Percentiles rank a stretch among this genome's conserved stretches.
phyloP scores from a whole-genome alignment of 2,329 filamentous ascomycete genomes.

The Curvularia spicifera region DNA sequence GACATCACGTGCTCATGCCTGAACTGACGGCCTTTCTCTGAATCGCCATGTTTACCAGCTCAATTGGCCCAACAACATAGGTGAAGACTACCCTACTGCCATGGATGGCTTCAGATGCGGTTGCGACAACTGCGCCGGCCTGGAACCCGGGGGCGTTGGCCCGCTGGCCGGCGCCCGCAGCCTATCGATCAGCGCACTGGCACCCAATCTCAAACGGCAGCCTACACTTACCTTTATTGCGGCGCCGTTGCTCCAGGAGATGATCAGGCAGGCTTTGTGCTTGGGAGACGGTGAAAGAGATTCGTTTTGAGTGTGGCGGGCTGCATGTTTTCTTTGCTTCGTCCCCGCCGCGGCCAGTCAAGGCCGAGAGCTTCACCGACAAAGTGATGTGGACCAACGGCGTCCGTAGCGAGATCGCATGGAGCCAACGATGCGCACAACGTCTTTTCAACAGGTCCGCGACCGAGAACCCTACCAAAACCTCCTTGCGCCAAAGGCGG shows the following conservation, averaged over 20 bases:
- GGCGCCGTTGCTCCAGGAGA: conserved; percentile 25
- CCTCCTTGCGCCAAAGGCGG: conserved; percentile 40
- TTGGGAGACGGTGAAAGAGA: conserved; percentile 15
- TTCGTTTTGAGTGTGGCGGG: conserved; percentile 19
- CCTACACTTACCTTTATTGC: conserved; percentile 21
- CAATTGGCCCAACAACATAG: conserved; percentile 27
- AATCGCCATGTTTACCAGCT: conserved; percentile 23
- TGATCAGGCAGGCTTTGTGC: conserved; percentile 11
- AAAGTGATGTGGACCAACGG: conserved; percentile 32
- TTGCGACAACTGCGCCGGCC: conserved; percentile 25
- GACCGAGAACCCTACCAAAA: conserved; percentile 26
- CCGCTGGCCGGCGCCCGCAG: conserved; percentile 34
- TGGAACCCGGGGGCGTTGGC: conserved; percentile 20
- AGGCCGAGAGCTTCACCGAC: conserved; percentile 44
- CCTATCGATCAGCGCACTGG: conserved; percentile 37
- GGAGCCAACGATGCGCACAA: conserved; percentile 25
- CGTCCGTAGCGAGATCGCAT: conserved; percentile 36
- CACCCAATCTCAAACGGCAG: conserved; percentile 37
- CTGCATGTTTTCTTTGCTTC: conserved; percentile 35
- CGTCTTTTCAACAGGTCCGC: conserved; percentile 27
- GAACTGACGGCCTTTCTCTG: conserved; percentile 15
- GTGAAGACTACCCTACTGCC: conserved; percentile 14
- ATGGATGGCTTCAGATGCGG: conserved; percentile 25
- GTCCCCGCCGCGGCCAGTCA: conserved; percentile 31
- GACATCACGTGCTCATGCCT: conserved; percentile 23